These are phyloP conservation scores for Sporormia fimetaria DNA, from an alignment of 495 filamentous ascomycete genomes.

Conservation along the genomic window DNA sequence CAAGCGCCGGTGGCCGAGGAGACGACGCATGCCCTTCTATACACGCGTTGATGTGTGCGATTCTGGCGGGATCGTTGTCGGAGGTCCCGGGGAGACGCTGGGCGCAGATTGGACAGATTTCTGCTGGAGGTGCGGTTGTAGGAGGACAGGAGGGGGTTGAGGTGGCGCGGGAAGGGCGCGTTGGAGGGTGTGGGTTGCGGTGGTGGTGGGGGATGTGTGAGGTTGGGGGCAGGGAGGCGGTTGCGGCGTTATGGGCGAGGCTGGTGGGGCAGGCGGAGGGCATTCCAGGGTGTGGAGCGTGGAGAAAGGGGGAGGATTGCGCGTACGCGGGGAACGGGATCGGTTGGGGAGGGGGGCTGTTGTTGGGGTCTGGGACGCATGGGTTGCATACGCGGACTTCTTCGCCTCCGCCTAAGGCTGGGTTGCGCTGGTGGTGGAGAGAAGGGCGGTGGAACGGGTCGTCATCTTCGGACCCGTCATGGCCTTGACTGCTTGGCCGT, in stretches of 20 bases:
- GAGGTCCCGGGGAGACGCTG: too few species aligned
- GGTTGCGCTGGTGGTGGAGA: conserved; percentile 29
- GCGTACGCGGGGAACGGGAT: too few species aligned
- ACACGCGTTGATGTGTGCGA: too few species aligned
- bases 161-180: not conserved
- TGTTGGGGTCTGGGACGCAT: conserved; percentile 86
- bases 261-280: conserved; percentile 11
- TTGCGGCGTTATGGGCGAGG: conserved; percentile 23
- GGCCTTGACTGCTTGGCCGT: conserved; percentile 3
- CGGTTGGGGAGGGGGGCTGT: conserved; percentile 40
- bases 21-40: too few species aligned
- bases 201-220: not conserved
- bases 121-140: not conserved
- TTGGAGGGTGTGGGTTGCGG: not conserved
- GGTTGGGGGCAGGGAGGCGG: conserved; percentile 10
- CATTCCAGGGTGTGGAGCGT: not conserved
- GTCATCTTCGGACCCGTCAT: too few species aligned
- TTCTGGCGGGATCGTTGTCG: too few species aligned
- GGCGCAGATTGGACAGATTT: too few species aligned
- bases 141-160: not conserved
- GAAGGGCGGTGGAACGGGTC: too few species aligned
- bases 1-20: too few species aligned
- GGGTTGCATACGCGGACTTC: conserved; percentile 89
- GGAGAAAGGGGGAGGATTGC: conserved; percentile 1
- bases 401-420: conserved; percentile 63